Percentiles rank a stretch among this genome's conserved stretches.
Conservation (phyloP, 345 rosid species). For the Hypericum androsaemum region DNA sequence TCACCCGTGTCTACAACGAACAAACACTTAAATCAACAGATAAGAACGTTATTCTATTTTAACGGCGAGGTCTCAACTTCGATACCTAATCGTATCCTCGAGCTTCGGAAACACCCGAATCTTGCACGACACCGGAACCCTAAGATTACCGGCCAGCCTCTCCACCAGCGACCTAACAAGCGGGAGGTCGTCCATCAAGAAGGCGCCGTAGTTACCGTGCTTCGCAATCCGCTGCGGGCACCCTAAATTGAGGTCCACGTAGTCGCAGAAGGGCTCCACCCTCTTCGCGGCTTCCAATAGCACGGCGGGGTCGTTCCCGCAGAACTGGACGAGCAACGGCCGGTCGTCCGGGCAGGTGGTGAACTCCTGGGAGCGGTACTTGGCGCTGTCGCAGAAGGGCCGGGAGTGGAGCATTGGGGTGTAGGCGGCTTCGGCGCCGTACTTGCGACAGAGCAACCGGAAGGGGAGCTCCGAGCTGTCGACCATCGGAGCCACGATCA, state of each 20-base stretch:
- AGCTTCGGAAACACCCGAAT: constrained; percentile 70
- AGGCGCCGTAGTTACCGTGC: constrained; percentile 88
- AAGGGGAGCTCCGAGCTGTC: constrained; percentile 97
- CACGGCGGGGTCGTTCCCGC: constrained; percentile 81
- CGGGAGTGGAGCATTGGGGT: constrained; percentile 94
- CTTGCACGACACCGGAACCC: constrained; percentile 82
- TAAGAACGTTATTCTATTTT: no score
- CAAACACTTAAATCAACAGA: no score
- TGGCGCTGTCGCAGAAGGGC: constrained; percentile 65
- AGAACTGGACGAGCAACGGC: constrained; percentile 88
- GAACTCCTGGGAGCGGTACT: constrained; percentile 69
- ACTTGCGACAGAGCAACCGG: constrained; percentile 83
- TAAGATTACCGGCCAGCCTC: constrained; percentile 50
- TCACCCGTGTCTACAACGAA: no score
- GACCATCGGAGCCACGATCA: constrained; percentile 92
- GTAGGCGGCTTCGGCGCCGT: constrained; percentile 87
- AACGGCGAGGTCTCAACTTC: no score
- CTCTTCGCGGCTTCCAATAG: constrained; percentile 70
- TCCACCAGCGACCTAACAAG: constrained; percentile 74
- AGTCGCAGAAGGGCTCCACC: constrained; percentile 78
- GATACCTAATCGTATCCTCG: constrained; percentile 46
- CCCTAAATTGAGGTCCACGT: constrained; percentile 93
- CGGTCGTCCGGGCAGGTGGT: constrained; percentile 95
- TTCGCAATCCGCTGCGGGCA: constrained; percentile 93
- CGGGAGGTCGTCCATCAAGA: constrained; percentile 91